A percentile compares a stretch with the other conserved stretches of the same genome.
These are phyloP conservation scores for Akanthomyces lecanii DNA, from an alignment of 2,329 filamentous ascomycete genomes.

Conservation along the genomic window DNA sequence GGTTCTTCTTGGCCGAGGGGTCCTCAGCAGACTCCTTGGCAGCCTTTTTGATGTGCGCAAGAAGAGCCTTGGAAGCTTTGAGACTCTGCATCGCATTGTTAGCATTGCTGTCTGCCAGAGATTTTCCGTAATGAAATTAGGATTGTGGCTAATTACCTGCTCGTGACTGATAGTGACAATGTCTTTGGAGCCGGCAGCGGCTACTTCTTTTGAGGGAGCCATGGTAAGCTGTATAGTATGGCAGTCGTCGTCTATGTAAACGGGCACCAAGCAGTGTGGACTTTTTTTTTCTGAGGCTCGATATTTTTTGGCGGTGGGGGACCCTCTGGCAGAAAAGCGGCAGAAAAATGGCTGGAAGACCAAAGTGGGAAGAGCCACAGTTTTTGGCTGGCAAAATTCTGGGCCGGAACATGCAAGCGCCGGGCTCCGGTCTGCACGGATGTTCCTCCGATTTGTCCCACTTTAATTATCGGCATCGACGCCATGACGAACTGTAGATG, in stretches of 20 bases:
- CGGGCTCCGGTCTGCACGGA: conserved; percentile 26
- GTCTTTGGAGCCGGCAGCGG: conserved; percentile 29
- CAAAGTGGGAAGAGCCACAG: conserved; percentile 1
- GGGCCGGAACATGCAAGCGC: conserved; percentile 33
- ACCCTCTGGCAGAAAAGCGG: conserved; percentile 18
- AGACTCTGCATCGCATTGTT: conserved; percentile 41
- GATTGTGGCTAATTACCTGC: conserved; percentile 29
- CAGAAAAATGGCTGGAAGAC: conserved; percentile 13
- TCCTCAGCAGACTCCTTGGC: conserved; percentile 43
- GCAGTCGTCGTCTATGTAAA: conserved; percentile 7
- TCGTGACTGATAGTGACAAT: conserved; percentile 37
- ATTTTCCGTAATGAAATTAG: too few species aligned
- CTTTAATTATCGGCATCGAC: conserved; percentile 15
- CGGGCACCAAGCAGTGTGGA: not conserved
- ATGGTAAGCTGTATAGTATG: conserved; percentile 28
- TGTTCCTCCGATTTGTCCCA: conserved; percentile 20
- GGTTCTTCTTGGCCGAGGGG: conserved; percentile 52
- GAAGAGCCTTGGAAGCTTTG: conserved; percentile 59
- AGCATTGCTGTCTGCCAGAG: not conserved
- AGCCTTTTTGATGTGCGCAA: conserved; percentile 57
- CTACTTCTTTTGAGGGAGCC: conserved; percentile 40
- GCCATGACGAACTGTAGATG: not conserved
- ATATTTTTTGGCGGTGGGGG: conserved; percentile 28
- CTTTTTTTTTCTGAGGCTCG: conserved; percentile 10
- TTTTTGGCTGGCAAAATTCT: conserved; percentile 2